Evolutionary conservation across 129 eudicot genomes (phyloP).

Genomic region (Smallanthus sonchifolius): DNA sequence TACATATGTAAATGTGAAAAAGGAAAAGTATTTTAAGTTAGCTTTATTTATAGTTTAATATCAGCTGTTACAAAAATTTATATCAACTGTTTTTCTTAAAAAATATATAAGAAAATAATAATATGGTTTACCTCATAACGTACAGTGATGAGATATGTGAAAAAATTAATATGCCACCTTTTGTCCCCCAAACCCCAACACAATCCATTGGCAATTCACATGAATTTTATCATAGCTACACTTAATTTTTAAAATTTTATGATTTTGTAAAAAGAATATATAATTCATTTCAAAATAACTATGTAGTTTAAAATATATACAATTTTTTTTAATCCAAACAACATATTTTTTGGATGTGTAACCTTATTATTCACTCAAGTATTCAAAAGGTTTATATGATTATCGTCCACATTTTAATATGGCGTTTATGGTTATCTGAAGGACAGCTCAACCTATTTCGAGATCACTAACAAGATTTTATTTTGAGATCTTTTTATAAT

Average conservation of each 20-base stretch:
- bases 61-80: no score
- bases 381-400: no score
- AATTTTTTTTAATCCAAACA: neutral
- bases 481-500: no score
- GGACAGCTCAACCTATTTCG: no score
- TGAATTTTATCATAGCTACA: conserved; percentile 13
- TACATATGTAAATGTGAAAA: no score
- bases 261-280: neutral
- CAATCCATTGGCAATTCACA: conserved; percentile 20
- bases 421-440: no score
- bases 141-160: conserved; percentile 16
- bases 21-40: no score
- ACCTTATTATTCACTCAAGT: no score
- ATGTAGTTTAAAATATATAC: neutral
- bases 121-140: neutral
- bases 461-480: no score
- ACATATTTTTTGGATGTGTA: neutral
- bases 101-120: neutral
- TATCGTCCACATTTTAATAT: no score
- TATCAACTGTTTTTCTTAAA: neutral
- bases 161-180: conserved; percentile 20
- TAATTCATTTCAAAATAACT: neutral
- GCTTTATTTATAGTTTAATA: no score
- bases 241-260: conserved; percentile 3
- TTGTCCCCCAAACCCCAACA: conserved; percentile 24